These are phyloP conservation scores for Westerdykella sp. DNA, from an alignment of 2,329 filamentous ascomycete species.

Conservation along the genomic window DNA sequence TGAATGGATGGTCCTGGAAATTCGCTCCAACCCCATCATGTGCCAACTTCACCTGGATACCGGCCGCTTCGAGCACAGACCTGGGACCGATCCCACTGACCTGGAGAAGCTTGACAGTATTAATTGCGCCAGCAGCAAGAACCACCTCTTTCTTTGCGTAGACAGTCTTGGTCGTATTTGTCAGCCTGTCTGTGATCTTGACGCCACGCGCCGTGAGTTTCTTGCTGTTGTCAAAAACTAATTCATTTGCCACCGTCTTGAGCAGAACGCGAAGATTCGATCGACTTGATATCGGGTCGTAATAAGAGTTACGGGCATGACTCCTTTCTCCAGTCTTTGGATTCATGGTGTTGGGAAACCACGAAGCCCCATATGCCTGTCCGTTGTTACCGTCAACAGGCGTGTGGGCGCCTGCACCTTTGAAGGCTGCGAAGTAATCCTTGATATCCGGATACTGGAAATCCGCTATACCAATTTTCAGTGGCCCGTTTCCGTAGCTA, in stretches of 20 bases:
- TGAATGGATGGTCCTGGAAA: slow-evolving; percentile 31
- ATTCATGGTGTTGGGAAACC: slow-evolving; percentile 34
- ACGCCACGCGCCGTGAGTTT: slow-evolving; percentile 21
- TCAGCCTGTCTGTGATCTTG: slow-evolving; percentile 16
- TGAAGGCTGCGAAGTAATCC: slow-evolving; percentile 18
- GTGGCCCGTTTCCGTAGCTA: slow-evolving; percentile 21
- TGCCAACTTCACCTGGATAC: slow-evolving; percentile 20
- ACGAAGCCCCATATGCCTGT: slow-evolving; percentile 29
- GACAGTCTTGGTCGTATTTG: slow-evolving; percentile 10
- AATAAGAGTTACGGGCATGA: slow-evolving; percentile 28
- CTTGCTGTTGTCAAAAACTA: slow-evolving; percentile 14
- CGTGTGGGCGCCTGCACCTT: slow-evolving; percentile 17
- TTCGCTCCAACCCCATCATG: slow-evolving; percentile 30
- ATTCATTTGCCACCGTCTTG: slow-evolving; percentile 14
- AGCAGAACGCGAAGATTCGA: slow-evolving; percentile 27
- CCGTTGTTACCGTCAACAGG: slow-evolving; percentile 20
- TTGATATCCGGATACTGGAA: slow-evolving; percentile 24
- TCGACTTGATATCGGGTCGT: slow-evolving; percentile 21
- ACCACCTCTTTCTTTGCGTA: slow-evolving; percentile 48
- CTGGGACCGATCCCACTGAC: slow-evolving; percentile 28
- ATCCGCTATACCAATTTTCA: slow-evolving; percentile 24
- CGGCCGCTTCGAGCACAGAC: slow-evolving; percentile 20
- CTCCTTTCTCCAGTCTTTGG: slow-evolving; percentile 24
- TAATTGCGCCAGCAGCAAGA: slow-evolving; percentile 51
- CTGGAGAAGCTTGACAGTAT: slow-evolving; percentile 44